These are phyloP conservation scores for Paracoccidioides brasiliensis DNA, from an alignment of 2,329 filamentous ascomycete species.

Conservation along the genomic window DNA sequence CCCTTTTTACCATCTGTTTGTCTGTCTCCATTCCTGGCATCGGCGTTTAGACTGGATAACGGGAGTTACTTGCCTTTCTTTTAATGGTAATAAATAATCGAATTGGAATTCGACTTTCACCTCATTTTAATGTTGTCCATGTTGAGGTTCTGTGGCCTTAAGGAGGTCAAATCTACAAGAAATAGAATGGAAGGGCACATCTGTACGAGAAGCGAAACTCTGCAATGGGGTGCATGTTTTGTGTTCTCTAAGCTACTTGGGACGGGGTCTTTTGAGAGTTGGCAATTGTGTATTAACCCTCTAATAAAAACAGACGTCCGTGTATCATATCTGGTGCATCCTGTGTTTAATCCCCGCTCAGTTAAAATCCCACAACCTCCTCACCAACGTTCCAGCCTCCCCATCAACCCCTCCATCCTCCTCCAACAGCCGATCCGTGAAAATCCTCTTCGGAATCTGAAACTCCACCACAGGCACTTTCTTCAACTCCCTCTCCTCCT, in stretches of 20 bases:
- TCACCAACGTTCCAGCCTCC: slow-evolving; percentile 24
- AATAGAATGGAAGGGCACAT: background rate
- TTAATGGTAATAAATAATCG: background rate
- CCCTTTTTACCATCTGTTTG: background rate
- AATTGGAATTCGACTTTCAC: background rate
- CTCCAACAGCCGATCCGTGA: slow-evolving; percentile 35
- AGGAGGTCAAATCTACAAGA: background rate
- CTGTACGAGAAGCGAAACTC: no score
- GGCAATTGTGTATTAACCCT: background rate
- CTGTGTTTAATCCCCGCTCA: slow-evolving; percentile 19
- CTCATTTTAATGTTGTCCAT: background rate
- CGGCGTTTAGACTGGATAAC: background rate
- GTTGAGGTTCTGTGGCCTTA: background rate
- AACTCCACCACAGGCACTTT: slow-evolving; percentile 84
- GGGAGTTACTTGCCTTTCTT: background rate
- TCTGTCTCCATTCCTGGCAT: background rate
- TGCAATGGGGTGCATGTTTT: no score
- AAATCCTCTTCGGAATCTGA: slow-evolving; percentile 79
- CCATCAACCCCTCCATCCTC: slow-evolving; percentile 29
- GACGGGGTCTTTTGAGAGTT: no score
- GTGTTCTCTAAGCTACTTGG: no score
- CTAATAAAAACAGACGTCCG: background rate
- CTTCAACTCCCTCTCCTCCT: slow-evolving; percentile 58
- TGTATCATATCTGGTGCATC: background rate
- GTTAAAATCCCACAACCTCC: slow-evolving; percentile 38